A percentile compares a stretch with the other conserved stretches of the same genome.
phyloP scores from a whole-genome alignment of 805 yeast species.

The Lachancea sp. region DNA sequence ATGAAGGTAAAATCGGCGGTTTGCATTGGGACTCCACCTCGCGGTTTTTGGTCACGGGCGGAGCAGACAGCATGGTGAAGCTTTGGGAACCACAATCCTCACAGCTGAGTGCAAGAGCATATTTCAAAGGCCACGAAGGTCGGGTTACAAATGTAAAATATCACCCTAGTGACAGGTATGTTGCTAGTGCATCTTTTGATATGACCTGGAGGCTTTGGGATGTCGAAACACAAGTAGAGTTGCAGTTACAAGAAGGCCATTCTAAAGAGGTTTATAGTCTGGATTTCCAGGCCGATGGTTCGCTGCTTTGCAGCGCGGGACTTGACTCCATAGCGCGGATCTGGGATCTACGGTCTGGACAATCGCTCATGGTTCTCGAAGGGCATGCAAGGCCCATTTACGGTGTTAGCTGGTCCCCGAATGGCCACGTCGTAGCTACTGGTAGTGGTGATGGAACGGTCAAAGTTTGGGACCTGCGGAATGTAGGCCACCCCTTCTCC shows the following conservation, averaged over 20 bases:
- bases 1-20: constrained; percentile 63
- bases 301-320: constrained; percentile 71
- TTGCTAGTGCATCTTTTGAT: constrained; percentile 75
- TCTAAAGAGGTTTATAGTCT: constrained; percentile 60
- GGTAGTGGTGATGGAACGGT: constrained; percentile 80
- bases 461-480: constrained; percentile 82
- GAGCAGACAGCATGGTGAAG: constrained; percentile 40
- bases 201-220: constrained; percentile 91
- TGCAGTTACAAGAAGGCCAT: constrained; percentile 82
- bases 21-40: constrained; percentile 53
- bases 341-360: constrained; percentile 87
- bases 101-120: constrained; percentile 13
- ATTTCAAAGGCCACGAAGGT: constrained; percentile 40
- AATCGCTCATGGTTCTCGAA: constrained; percentile 46
- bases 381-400: constrained; percentile 73
- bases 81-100: constrained; percentile 30
- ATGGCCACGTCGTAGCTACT: constrained; percentile 70
- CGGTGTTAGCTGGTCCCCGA: constrained; percentile 64
- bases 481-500: constrained; percentile 34
- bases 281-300: constrained; percentile 69
- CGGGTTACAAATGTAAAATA: constrained; percentile 56
- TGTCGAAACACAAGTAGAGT: constrained; percentile 39
- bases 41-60: constrained; percentile 37
- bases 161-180: constrained; percentile 54
- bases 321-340: constrained; percentile 63